Conservation (phyloP, 2,329 filamentous ascomycete genomes). For the Fusarium longipes region DNA sequence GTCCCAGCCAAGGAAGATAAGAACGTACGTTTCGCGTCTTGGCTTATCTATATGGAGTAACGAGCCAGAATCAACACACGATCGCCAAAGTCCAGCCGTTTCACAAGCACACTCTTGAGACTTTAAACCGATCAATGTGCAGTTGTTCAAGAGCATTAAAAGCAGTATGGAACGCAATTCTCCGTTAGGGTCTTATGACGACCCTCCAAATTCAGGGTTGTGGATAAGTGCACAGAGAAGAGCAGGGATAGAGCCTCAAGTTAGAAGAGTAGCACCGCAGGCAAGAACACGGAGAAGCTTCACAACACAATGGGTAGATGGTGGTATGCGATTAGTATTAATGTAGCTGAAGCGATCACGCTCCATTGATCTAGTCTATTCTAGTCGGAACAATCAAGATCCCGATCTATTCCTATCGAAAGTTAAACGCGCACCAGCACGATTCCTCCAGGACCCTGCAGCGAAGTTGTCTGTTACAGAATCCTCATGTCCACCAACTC, state of each 20-base stretch:
- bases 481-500: slow-evolving; percentile 25
- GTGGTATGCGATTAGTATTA: slow-evolving; percentile 46
- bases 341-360: slow-evolving; percentile 39
- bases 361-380: slow-evolving; percentile 40
- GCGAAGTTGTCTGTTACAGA: background rate
- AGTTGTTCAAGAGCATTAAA: too few species aligned
- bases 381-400: slow-evolving; percentile 28
- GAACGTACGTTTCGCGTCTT: background rate
- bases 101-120: background rate
- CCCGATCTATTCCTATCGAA: slow-evolving; percentile 40
- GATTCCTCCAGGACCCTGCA: slow-evolving; percentile 30
- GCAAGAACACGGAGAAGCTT: background rate
- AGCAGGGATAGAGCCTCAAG: slow-evolving; percentile 1
- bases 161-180: background rate
- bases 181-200: background rate
- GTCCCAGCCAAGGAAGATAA: slow-evolving; percentile 5
- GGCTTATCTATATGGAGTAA: background rate
- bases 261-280: background rate
- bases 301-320: slow-evolving; percentile 1
- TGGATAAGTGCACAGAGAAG: background rate
- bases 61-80: background rate
- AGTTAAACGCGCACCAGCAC: slow-evolving; percentile 42
- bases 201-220: background rate
- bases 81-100: background rate
- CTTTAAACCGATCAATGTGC: too few species aligned